Evolutionary conservation across 345 rosid species (phyloP), one percentile per base, ranked within the genome.

Genomic region (Arabidopsis suecica): DNA sequence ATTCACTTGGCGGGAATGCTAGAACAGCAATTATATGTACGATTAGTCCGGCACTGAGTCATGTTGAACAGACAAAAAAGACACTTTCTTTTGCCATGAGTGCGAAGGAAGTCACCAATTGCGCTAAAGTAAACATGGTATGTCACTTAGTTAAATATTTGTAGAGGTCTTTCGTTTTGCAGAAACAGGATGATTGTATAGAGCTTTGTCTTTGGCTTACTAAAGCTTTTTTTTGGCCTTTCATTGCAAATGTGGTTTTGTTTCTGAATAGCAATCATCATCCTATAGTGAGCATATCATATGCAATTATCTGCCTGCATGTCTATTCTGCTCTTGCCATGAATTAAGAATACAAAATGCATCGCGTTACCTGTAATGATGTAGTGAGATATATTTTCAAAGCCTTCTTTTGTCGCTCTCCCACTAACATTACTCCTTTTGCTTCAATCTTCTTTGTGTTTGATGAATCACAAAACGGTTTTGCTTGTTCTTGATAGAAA

Each of bases 1-100:
- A 84, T 78, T 91, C 98, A 47, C 90, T 94, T n/a, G 98, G 98
- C 16, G 98, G 98, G 71, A 94, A 94, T 84, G 96, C 97, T 53
- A 88, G 93, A 60, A 94, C 98, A 13, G 97, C 98, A 51, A 94
- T 91, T 65, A 91, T 94, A 82, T 94, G 98, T 68, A 94, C 98
- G 16, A 80, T 91, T 78, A 88, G 97, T 84, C 98, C 98, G 74
- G 96, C 95, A 74, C 74, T 94, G 75, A 88, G 97, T 80, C 97
- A 89, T 48, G 84, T 91, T 76, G 98, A 89, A 81, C 97, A 91
- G 84, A 89, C 97, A 32, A 88, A 84, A 80, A 94, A 91, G 82
- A 89, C 97, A 2, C 87, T 94, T 36, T 79, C 89, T 33, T 94
- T 94, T 78, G 98, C 98, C 48, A 86, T 84, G 61, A 91, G 96